Base-by-base conservation (phyloP, 73 alveolate species). In the Paramecium octaurelia region DNA sequence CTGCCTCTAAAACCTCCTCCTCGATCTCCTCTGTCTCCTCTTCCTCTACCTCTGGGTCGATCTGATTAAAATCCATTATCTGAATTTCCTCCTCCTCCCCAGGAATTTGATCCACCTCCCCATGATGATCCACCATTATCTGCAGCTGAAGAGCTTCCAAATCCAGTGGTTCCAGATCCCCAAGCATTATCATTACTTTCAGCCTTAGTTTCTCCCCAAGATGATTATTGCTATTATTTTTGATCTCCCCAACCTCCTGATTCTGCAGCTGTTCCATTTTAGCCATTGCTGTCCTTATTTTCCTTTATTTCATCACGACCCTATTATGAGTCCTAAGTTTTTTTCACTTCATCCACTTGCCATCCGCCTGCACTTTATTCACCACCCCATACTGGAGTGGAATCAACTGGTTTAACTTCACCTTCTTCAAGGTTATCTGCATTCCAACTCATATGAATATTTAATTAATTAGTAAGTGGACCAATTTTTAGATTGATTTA, bases 1-100 rank as follows among this genome's bases (percentile, higher is more conserved):
- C 68, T 27, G 5, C 84, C 84, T 8, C 91, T 21, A 21, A 10
- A 29, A 16, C 84, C 54, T 20, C 27, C 84, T 64, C 84, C 73
- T 0, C 91, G 7, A 42, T 23, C 34, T 80, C 91, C 91, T 24
- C 75, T 64, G 48, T 43, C 91, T 31, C 43, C 34, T 44, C 75
- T 64, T 44, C 91, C 84, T 64, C 84, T 20, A 4, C 84, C 84
- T 64, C 84, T 64, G 27, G 84, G 84, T 34, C 84, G 42, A 64
- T 64, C 84, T 43, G 64, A 42, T 27, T 43, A 24, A 24, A 59
- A 21, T 10, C 21, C 3, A 34, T 43, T 80, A 24, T 23, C 46
- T 44, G 46, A 31, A 29, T 43, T 34, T 14, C 91, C 91, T 80
- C 91, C 57, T 3, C 57, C 40, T 29, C 60, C 88, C 46, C 84